Base-by-base conservation (phyloP, 371 early-diverging fungal genomes). In the Lichtheimia hyalospora region DNA sequence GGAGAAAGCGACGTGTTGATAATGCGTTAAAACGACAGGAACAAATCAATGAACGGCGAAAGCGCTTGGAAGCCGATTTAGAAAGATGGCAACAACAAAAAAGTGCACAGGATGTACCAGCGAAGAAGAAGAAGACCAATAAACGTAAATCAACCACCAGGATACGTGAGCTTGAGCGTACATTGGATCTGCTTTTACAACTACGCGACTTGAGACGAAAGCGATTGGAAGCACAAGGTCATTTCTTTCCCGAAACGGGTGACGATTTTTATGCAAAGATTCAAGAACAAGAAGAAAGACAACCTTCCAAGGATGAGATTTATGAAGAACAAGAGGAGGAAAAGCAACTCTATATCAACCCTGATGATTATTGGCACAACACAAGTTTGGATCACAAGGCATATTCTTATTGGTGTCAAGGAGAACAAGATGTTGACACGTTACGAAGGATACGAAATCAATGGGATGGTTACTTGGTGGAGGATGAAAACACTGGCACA, bases 161-260 rank as follows among this genome's bases (percentile, higher is more conserved):
- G 21, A 54, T 66, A 42, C 63, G 50, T 20, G 68, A 74, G 10
- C 54, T 74, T 10, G 49, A 56, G 18, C 58, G 51, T 25, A 43
- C 66, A 8, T 44, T 72, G 15, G 66, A 68, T n/a, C 58, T 54
- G 23, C 51, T 72, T 3, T 56, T 44, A 41, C 53, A 68, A 42
- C 52, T 74, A n/a, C 63, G 75, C 14, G 60, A 68, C 20, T 25
- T 74, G 12, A 64, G 75, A 21, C 54, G 71, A 15, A 65, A 71
- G 57, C 53, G 66, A 57, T 44, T 74, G 15, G 67, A 71, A 56
- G 55, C 61, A 6, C 62, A 74, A 67, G 82, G 81, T 2, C 83
- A 78, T 57, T 82, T 78, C 62, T 82, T 80, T 57, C 70, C 79
- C 1, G 83, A 79, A 10, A 71, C 74, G 51, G 82, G 76, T 4